Percentiles rank a stretch among this genome's conserved stretches.
phyloP scores from a whole-genome alignment of 306 rosid species.

The Medicago ruthenica region DNA sequence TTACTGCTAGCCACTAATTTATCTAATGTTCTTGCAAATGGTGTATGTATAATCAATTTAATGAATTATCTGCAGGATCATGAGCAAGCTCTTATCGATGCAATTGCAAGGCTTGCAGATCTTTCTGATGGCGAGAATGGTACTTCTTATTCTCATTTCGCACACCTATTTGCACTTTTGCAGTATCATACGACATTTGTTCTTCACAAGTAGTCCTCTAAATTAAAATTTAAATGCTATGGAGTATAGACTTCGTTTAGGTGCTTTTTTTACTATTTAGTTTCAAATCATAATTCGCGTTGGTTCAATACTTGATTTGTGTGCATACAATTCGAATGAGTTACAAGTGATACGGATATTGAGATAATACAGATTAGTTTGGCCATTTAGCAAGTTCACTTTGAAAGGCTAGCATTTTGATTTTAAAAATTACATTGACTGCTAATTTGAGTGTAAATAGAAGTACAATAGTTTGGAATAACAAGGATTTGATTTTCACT shows the following conservation, averaged over 20 bases:
- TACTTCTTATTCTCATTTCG: conserved; percentile 43
- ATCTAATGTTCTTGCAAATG: conserved; percentile 9
- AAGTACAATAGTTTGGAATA: conserved; percentile 14
- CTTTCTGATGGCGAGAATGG: conserved; percentile 91
- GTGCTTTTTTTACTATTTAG: neutral
- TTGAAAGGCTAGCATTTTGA: neutral
- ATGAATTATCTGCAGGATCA: conserved; percentile 69
- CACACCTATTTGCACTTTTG: conserved; percentile 1
- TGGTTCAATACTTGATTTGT: conserved; percentile 11
- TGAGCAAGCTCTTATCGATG: conserved; percentile 88
- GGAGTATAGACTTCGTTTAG: neutral
- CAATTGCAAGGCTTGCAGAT: conserved; percentile 74
- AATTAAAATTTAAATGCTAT: too few species aligned
- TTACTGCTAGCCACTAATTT: neutral
- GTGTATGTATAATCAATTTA: neutral
- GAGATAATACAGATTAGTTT: neutral
- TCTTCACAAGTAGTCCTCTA: too few species aligned
- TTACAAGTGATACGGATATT: neutral
- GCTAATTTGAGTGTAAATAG: conserved; percentile 13
- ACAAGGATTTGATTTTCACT: conserved; percentile 17
- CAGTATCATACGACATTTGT: neutral
- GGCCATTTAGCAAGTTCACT: neutral
- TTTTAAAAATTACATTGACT: neutral
- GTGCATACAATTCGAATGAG: neutral
- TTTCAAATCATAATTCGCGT: neutral